Percentiles rank a stretch among this genome's conserved stretches.
phyloP scores from a whole-genome alignment of 305 asterid species.

The Coffea humblotiana region DNA sequence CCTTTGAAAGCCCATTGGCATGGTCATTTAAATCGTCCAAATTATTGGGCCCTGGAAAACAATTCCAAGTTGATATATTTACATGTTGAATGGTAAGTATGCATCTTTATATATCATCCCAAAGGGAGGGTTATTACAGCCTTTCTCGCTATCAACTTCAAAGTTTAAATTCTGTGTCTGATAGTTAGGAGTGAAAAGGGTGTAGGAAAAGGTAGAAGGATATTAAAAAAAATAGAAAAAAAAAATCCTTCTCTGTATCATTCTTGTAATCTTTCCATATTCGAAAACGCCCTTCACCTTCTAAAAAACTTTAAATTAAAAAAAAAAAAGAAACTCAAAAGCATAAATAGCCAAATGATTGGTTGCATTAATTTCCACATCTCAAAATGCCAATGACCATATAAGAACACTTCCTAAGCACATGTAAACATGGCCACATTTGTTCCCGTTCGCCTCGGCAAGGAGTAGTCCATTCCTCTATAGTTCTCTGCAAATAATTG shows the following conservation, averaged over 20 bases:
- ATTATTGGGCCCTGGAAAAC: not conserved
- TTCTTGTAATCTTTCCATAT: not conserved
- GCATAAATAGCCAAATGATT: conserved; percentile 13
- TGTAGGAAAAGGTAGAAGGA: too few species aligned
- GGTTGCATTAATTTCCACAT: not conserved
- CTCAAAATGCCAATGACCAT: not conserved
- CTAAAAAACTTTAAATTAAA: not conserved
- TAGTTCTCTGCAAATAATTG: conserved; percentile 20
- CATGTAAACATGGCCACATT: conserved; percentile 12
- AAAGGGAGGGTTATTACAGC: too few species aligned
- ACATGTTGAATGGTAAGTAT: too few species aligned
- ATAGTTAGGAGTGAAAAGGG: too few species aligned
- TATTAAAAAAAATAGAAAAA: too few species aligned
- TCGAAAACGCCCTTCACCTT: not conserved
- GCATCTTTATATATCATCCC: too few species aligned
- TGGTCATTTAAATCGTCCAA: not conserved
- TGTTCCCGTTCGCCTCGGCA: conserved; percentile 16
- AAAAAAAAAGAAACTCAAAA: not conserved
- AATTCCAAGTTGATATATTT: not conserved
- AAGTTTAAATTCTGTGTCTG: too few species aligned
- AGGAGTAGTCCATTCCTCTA: conserved; percentile 1
- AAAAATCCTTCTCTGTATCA: too few species aligned
- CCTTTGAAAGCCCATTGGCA: not conserved
- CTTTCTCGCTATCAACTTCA: too few species aligned
- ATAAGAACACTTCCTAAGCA: not conserved